Evolutionary conservation across 352 stramenopile genomes (phyloP).

Genomic region (Phytophthora pisi): DNA sequence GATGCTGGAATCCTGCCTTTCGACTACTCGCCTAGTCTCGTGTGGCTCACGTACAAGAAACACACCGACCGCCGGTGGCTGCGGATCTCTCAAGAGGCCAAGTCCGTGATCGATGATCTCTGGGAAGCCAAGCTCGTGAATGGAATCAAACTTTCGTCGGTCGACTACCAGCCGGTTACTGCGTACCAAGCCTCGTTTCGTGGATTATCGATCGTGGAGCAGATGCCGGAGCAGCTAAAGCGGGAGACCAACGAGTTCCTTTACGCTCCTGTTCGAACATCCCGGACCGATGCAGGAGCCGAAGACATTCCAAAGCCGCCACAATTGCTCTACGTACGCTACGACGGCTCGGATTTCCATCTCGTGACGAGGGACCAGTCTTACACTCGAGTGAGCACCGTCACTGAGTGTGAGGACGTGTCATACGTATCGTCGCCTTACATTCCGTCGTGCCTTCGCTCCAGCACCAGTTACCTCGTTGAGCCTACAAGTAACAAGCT

Average conservation of each 20-base stretch:
- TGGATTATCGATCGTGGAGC: conserved; percentile 87
- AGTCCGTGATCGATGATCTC: conserved; percentile 96
- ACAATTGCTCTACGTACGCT: conserved; percentile 55
- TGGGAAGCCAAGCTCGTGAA: conserved; percentile 96
- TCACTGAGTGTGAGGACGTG: conserved; percentile 97
- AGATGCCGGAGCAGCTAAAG: conserved; percentile 85
- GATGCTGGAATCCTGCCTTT: conserved; percentile 93
- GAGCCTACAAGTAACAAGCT: conserved; percentile 95
- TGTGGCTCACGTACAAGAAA: conserved; percentile 91
- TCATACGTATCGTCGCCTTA: conserved; percentile 98
- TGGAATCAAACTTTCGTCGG: conserved; percentile 92
- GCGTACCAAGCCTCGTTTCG: conserved; percentile 94
- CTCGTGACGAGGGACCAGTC: conserved; percentile 48
- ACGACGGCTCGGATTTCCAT: conserved; percentile 78
- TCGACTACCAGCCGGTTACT: conserved; percentile 95
- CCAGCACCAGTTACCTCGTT: conserved; percentile 84
- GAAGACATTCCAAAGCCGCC: conserved; percentile 8
- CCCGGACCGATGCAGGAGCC: background rate
- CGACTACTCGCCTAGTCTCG: conserved; percentile 95
- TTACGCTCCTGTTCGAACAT: conserved; percentile 35
- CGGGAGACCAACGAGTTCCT: conserved; percentile 60
- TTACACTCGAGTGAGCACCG: conserved; percentile 90
- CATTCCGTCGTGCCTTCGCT: conserved; percentile 95
- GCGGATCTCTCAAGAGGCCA: conserved; percentile 95
- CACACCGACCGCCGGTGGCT: conserved; percentile 84